Evolutionary conservation across 352 stramenopile species (phyloP).

Genomic region (Pythium folliculosum): DNA sequence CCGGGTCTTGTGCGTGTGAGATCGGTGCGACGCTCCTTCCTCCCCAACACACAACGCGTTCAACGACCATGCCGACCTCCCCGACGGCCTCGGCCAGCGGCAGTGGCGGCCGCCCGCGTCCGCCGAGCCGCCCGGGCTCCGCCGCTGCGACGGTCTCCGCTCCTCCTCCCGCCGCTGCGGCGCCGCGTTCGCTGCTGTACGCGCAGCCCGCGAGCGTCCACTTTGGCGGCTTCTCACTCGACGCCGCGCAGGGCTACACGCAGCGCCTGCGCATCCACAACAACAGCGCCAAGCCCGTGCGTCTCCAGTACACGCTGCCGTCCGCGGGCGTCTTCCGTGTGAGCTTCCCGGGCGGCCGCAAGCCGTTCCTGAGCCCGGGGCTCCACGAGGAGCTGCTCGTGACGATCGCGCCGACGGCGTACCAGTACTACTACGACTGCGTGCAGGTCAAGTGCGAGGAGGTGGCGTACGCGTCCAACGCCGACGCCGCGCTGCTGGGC

Average conservation of each 20-base stretch:
- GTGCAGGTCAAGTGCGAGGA: slow-evolving; percentile 76
- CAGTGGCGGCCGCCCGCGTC: not conserved
- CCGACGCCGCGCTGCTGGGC: slow-evolving; percentile 36
- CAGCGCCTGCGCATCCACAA: slow-evolving; percentile 82
- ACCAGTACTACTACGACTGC: slow-evolving; percentile 91
- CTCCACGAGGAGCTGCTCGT: slow-evolving; percentile 79
- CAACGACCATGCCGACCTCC: not conserved
- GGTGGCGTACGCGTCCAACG: slow-evolving; percentile 64
- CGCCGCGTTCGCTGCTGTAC: slow-evolving; percentile 35
- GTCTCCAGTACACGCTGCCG: slow-evolving; percentile 71
- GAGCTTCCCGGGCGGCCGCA: slow-evolving; percentile 51
- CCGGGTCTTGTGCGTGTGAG: too few relatives aligned
- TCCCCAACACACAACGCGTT: too few relatives aligned
- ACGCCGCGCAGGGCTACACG: slow-evolving; percentile 37
- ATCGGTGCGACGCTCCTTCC: too few relatives aligned
- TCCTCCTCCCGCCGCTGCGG: not conserved
- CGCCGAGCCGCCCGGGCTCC: slow-evolving; percentile 9
- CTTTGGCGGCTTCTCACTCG: slow-evolving; percentile 84
- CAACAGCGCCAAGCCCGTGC: slow-evolving; percentile 65
- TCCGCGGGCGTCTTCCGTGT: slow-evolving; percentile 44
- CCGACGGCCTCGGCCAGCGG: not conserved
- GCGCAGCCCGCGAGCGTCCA: slow-evolving; percentile 73
- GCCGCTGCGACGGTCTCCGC: not conserved
- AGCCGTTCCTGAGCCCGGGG: slow-evolving; percentile 70
- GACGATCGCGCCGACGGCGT: slow-evolving; percentile 65